A percentile compares a stretch with the other conserved stretches of the same genome.
phyloP scores from a whole-genome alignment of 164 flowering plant species.

The Amborella trichopoda region DNA sequence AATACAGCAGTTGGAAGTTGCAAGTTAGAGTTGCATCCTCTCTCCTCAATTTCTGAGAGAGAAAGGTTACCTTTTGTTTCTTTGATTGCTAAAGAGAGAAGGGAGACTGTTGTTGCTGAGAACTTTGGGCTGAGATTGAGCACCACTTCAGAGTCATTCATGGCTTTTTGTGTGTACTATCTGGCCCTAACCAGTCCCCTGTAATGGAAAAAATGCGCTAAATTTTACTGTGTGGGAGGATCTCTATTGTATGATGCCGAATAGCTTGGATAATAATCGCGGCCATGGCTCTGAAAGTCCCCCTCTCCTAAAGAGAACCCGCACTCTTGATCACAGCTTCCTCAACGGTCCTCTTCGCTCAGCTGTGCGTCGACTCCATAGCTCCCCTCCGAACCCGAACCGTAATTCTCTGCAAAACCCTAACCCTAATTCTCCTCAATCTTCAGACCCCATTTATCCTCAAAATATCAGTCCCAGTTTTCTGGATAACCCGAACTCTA shows the following conservation, averaged over 20 bases:
- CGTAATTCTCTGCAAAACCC: too few species aligned
- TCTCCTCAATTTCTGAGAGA: too few species aligned
- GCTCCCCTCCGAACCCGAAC: too few species aligned
- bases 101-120: too few species aligned
- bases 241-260: slow-evolving; percentile 7
- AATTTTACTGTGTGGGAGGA: neutral
- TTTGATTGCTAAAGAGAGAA: too few species aligned
- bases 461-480: slow-evolving; percentile 1
- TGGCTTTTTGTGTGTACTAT: neutral
- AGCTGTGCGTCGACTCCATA: slow-evolving; percentile 31
- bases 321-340: slow-evolving; percentile 22
- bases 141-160: neutral
- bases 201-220: neutral
- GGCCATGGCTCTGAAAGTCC: too few species aligned
- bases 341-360: slow-evolving; percentile 22
- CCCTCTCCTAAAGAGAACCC: slow-evolving; percentile 37
- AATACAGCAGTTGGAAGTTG: too few species aligned
- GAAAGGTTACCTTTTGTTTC: too few species aligned
- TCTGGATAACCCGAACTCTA: slow-evolving; percentile 1
- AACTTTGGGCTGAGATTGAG: neutral
- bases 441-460: slow-evolving; percentile 14
- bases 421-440: too few species aligned
- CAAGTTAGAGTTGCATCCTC: too few species aligned
- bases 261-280: too few species aligned
- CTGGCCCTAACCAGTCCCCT: neutral